A percentile compares a stretch with the other conserved stretches of the same genome.
These are phyloP conservation scores for Nicotiana rustica DNA, from an alignment of 305 asterid genomes.

Conservation along the genomic window DNA sequence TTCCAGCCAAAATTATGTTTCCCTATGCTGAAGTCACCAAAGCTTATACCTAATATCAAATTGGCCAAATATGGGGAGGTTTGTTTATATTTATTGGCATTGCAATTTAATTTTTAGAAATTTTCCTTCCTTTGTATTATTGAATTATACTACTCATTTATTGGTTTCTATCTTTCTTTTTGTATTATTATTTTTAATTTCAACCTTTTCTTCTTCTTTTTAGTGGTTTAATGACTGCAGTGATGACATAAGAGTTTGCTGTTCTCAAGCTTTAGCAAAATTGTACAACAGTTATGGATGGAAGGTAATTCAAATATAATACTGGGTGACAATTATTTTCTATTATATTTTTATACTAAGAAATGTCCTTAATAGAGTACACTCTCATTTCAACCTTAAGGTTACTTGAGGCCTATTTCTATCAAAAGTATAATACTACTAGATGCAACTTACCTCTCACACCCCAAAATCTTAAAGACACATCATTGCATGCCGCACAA, in stretches of 20 bases:
- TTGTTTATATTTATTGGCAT: slow-evolving; percentile 23
- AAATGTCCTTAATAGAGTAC: too few species aligned
- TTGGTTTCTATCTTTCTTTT: not conserved
- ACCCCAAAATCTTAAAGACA: too few species aligned
- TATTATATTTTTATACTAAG: not conserved
- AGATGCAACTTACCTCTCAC: too few species aligned
- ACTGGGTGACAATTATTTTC: not conserved
- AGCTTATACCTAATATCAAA: slow-evolving; percentile 54
- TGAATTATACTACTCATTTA: not conserved
- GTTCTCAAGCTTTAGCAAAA: slow-evolving; percentile 66
- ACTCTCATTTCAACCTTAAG: too few species aligned
- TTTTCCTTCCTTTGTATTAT: not conserved
- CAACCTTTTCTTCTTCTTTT: not conserved
- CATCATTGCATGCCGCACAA: too few species aligned
- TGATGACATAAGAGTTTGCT: slow-evolving; percentile 68
- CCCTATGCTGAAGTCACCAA: slow-evolving; percentile 68
- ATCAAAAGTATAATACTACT: too few species aligned
- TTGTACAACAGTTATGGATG: slow-evolving; percentile 67
- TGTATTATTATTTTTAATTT: not conserved
- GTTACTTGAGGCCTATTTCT: too few species aligned
- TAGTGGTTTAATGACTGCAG: slow-evolving; percentile 95
- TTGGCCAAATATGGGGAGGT: slow-evolving; percentile 86
- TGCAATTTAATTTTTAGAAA: not conserved
- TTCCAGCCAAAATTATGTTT: slow-evolving; percentile 67
- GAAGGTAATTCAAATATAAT: slow-evolving; percentile 59